phyloP scores from a whole-genome alignment of 2,329 filamentous ascomycete species.

The Cytospora piceicola region DNA sequence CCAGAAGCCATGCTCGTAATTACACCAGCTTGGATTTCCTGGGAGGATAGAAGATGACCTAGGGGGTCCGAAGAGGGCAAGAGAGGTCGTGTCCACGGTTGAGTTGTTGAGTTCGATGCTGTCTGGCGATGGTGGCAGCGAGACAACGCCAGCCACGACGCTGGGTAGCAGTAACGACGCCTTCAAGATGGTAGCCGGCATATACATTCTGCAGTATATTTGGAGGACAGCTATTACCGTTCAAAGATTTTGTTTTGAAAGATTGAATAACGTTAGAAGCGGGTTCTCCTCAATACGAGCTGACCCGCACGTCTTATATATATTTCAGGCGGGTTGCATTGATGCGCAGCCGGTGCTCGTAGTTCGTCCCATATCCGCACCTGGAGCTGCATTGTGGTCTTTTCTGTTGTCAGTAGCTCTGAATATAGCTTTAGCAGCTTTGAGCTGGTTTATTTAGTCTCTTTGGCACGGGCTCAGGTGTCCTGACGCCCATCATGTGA shows the following conservation, averaged over 20 bases:
- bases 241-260: neutral
- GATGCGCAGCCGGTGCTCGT: too few relatives aligned
- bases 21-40: neutral
- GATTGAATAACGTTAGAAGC: neutral
- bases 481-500: too few relatives aligned
- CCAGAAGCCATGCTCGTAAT: neutral
- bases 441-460: too few relatives aligned
- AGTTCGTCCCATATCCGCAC: too few relatives aligned
- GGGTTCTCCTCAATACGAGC: neutral
- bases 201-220: neutral
- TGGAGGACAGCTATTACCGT: neutral
- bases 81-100: neutral
- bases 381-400: too few relatives aligned
- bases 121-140: neutral
- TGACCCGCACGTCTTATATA: too few relatives aligned
- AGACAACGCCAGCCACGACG: neutral
- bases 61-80: neutral
- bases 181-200: neutral
- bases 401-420: too few relatives aligned
- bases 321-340: too few relatives aligned
- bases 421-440: too few relatives aligned
- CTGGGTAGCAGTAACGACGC: neutral
- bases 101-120: neutral
- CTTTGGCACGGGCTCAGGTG: too few relatives aligned
- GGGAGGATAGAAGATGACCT: neutral